Evolutionary conservation across 2,329 filamentous ascomycete species (phyloP).

Genomic region (Pyrenochaeta sp.): DNA sequence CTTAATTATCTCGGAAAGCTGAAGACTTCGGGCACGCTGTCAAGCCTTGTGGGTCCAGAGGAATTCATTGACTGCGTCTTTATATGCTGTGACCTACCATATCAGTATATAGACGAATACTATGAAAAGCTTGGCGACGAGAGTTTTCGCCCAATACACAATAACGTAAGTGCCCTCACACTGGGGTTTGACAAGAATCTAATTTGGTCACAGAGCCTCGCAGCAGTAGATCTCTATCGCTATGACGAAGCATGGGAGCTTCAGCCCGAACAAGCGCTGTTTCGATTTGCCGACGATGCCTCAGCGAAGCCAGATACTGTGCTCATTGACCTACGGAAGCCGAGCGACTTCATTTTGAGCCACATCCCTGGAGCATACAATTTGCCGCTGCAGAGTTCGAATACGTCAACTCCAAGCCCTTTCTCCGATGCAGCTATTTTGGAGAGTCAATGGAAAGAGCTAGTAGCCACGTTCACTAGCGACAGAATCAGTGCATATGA

Average conservation of each 20-base stretch:
- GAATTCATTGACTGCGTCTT: slow-evolving; percentile 50
- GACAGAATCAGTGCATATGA: slow-evolving; percentile 28
- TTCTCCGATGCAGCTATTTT: slow-evolving; percentile 23
- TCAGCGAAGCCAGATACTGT: slow-evolving; percentile 2
- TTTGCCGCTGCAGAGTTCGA: slow-evolving; percentile 25
- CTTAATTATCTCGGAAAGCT: slow-evolving; percentile 22
- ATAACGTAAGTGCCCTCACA: slow-evolving; percentile 10
- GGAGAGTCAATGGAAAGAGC: slow-evolving; percentile 29
- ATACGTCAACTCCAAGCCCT: slow-evolving; percentile 15
- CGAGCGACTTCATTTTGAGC: slow-evolving; percentile 21
- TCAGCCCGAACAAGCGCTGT: slow-evolving; percentile 5
- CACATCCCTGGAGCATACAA: slow-evolving; percentile 31
- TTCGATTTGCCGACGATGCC: too few relatives aligned
- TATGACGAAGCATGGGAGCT: slow-evolving; percentile 35
- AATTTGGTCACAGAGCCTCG: slow-evolving; percentile 17
- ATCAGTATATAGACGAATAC: slow-evolving; percentile 69
- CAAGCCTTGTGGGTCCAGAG: slow-evolving; percentile 11
- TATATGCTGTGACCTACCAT: slow-evolving; percentile 69
- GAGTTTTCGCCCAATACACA: slow-evolving; percentile 23
- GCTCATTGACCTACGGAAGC: slow-evolving; percentile 25
- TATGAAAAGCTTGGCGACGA: slow-evolving; percentile 63
- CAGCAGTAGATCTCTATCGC: slow-evolving; percentile 26
- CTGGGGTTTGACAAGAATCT: background rate
- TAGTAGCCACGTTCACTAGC: slow-evolving; percentile 22
- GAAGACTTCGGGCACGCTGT: slow-evolving; percentile 20